Evolutionary conservation across 2,329 filamentous ascomycete genomes (phyloP), one percentile per base, ranked within the genome.

Genomic region (Fusarium chaquense): DNA sequence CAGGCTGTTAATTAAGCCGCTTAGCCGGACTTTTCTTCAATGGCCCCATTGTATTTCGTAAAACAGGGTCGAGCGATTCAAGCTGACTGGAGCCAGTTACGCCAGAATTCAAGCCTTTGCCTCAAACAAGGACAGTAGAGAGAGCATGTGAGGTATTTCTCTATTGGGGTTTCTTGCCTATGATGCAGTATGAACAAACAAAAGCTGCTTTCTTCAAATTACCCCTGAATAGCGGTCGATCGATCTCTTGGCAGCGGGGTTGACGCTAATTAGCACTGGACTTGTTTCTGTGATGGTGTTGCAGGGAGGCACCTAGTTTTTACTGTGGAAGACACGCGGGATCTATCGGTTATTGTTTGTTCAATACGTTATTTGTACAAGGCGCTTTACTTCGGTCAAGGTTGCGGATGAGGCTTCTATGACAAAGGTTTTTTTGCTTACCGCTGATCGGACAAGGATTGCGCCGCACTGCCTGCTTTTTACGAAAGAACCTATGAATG

Each of bases 141-240:
- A 26, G 40, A 20, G 22, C 52, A 55, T 55, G 32, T 55, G 50
- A 59, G 50, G 32, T 41, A 62, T 62, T 62, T 38, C 40, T 55
- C 35, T 18, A 35, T 55, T 30, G 20, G 32, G 22, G 24, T 46
- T 35, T 8, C 13, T 11, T 18, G 6, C 15, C 12, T 24, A 28
- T 24, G 40, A 55, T 45, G 50, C 36, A 38, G 12, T 22, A 32
- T 32, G n/a, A 22, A 9, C 13, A 56, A 18, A 46, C 22, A 36
- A 38, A 20, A 13, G 20, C 50, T 33, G 45, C 45, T 44, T 58
- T 20, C 41, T 65, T 65, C 49, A 22, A 38, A 40, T 30, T 54
- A 65, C 62, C 62, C 62, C 62, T 65, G 62, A 65, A 60, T 43
- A 54, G 62, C 20, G 7, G 62, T 44, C 53, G 62, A 65, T 65